Conservation (phyloP, 2,329 filamentous ascomycete species). For the Juglanconis juglandina region DNA sequence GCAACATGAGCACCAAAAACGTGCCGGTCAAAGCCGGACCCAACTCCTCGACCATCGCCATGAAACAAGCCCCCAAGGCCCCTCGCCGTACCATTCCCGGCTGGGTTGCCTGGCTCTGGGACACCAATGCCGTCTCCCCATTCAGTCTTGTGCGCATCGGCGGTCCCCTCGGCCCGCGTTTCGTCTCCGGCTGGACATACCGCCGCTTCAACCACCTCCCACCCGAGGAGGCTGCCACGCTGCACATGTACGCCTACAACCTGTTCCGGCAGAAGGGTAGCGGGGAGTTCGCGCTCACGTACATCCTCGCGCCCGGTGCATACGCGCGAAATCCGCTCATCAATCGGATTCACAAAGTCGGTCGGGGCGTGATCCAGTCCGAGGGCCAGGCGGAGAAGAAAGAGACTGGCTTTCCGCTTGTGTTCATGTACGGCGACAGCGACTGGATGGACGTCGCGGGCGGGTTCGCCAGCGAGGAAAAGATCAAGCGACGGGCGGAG, state of each 20-base stretch:
- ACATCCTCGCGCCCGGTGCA: slow-evolving; percentile 89
- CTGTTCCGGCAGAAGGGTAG: slow-evolving; percentile 90
- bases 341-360: slow-evolving; percentile 79
- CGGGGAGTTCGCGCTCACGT: slow-evolving; percentile 89
- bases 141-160: slow-evolving; percentile 87
- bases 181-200: slow-evolving; percentile 93
- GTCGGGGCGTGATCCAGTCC: slow-evolving; percentile 59
- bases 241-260: slow-evolving; percentile 92
- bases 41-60: slow-evolving; percentile 29
- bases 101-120: slow-evolving; percentile 94
- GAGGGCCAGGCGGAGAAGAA: slow-evolving; percentile 29
- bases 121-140: slow-evolving; percentile 83
- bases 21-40: slow-evolving; percentile 35
- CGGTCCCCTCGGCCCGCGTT: slow-evolving; percentile 83
- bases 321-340: slow-evolving; percentile 87
- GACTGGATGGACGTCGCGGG: slow-evolving; percentile 98
- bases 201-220: slow-evolving; percentile 89
- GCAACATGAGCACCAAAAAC: slow-evolving; percentile 30
- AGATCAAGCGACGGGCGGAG: slow-evolving; percentile 65
- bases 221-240: slow-evolving; percentile 69
- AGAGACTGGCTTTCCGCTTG: slow-evolving; percentile 72
- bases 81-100: slow-evolving; percentile 63
- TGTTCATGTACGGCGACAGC: slow-evolving; percentile 95
- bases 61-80: slow-evolving; percentile 30
- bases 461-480: slow-evolving; percentile 75